These are phyloP conservation scores for Hypoxylon sp. DNA, from an alignment of 2,329 filamentous ascomycete species.

Conservation along the genomic window DNA sequence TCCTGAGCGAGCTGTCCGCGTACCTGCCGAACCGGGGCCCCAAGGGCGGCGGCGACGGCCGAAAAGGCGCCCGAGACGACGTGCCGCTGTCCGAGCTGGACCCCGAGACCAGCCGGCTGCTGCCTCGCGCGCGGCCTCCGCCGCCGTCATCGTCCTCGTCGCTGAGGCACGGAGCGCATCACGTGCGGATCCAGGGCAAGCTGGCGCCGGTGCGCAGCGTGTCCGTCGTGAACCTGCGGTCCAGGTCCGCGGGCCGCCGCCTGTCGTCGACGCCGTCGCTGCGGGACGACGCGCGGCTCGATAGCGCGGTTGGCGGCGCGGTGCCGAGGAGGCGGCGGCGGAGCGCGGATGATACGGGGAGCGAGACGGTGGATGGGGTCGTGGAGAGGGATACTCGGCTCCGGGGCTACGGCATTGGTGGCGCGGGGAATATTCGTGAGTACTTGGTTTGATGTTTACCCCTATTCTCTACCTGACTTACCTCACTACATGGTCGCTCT, in stretches of 20 bases:
- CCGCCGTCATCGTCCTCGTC: neutral
- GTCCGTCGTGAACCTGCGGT: constrained; percentile 42
- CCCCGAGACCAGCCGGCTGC: constrained; percentile 45
- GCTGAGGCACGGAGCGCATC: constrained; percentile 39
- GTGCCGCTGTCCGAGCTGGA: constrained; percentile 40
- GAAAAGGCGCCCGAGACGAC: constrained; percentile 25
- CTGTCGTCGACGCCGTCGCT: neutral
- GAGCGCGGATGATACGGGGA: constrained; percentile 8
- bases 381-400: constrained; percentile 46
- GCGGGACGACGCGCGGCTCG: constrained; percentile 4
- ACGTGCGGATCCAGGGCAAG: constrained; percentile 50
- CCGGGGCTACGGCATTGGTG: constrained; percentile 52
- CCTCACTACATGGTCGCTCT: neutral
- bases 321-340: constrained; percentile 1
- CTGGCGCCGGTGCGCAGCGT: constrained; percentile 49
- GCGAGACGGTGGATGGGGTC: constrained; percentile 32
- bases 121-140: constrained; percentile 31
- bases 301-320: constrained; percentile 6
- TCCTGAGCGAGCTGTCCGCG: constrained; percentile 34
- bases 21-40: constrained; percentile 38
- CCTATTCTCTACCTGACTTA: no score
- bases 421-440: constrained; percentile 51
- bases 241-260: neutral
- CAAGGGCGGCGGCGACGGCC: constrained; percentile 6
- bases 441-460: constrained; percentile 9